Conservation (phyloP, 257 asterid species). For the Plantago major region DNA sequence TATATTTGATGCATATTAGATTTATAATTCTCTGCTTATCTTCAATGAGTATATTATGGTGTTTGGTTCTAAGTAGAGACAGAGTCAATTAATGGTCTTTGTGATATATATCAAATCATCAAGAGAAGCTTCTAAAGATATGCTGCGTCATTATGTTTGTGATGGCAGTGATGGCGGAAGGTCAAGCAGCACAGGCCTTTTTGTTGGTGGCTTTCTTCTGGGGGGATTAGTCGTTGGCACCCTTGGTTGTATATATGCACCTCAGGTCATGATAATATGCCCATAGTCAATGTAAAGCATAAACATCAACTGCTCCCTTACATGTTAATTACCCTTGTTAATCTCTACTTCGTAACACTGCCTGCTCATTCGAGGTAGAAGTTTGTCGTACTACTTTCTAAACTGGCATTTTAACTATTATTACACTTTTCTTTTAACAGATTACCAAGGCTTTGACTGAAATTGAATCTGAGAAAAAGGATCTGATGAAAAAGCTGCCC, state of each 20-base stretch:
- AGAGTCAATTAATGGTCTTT: slow-evolving; percentile 6
- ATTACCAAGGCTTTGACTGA: slow-evolving; percentile 62
- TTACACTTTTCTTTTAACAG: slow-evolving; percentile 29
- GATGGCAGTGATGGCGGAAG: slow-evolving; percentile 56
- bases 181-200: slow-evolving; percentile 39
- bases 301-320: not conserved
- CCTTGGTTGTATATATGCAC: slow-evolving; percentile 74
- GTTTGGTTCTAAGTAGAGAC: slow-evolving; percentile 2
- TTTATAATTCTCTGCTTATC: too few species aligned
- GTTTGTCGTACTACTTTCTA: not conserved
- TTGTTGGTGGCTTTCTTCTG: slow-evolving; percentile 73
- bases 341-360: not conserved
- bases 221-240: slow-evolving; percentile 78
- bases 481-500: slow-evolving; percentile 79
- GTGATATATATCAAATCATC: not conserved
- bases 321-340: not conserved
- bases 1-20: too few species aligned
- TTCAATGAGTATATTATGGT: not conserved
- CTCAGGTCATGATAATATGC: slow-evolving; percentile 49
- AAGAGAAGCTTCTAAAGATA: slow-evolving; percentile 14
- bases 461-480: slow-evolving; percentile 52
- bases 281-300: not conserved
- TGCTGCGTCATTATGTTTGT: slow-evolving; percentile 14
- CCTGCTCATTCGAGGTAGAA: not conserved
- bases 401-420: slow-evolving; percentile 3